Base-by-base conservation (phyloP, 257 asterid genomes). In the Penstemon newberryi region DNA sequence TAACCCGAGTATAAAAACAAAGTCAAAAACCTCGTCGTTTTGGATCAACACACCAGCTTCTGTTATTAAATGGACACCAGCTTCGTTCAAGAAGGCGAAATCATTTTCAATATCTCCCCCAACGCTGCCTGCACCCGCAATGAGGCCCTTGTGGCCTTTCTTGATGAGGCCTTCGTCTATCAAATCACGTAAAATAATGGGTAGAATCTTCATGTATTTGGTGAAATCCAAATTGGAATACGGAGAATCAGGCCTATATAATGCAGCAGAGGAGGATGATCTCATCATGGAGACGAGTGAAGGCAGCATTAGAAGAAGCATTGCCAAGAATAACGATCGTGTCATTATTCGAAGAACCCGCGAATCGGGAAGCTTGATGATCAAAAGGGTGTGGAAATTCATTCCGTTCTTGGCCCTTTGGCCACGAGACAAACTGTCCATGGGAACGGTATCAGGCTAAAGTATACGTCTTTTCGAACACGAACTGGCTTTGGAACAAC, bases 161-260 rank as follows among this genome's bases (percentile, higher is more conserved):
- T 71, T 80, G 60, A 84, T 13, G 7, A 84, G 77, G 45, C 85
- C 90, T 57, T 82, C 80, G 15, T 73, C 81, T 25, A 75, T 73
- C 72, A 84, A 69, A 77, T 84, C 83, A 43, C n/a, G 81, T 56
- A 74, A 69, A 33, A 77, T 38, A 9, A 43, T 38, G 3, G 80
- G 77, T 15, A 79, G 59, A 1, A 64, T 8, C 33, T 25, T 25
- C 33, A 25, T 25, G 33, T 25, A 25, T 45, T 58, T 61, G 70
- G 43, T 78, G 55, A 65, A 41, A n/a, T 63, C 15, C n/a, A 45
- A 25, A 57, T 49, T 45, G 38, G 39, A 47, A 56, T 47, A 66
- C 3, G 36, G 56, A 25, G 33, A 25, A 1, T 25, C 33, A 25
- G 33, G 33, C 18, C 33, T 37, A 7, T 56, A 39, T 0, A 53